Conservation (phyloP, 495 filamentous ascomycete genomes). For the Podospora fimiseda region DNA sequence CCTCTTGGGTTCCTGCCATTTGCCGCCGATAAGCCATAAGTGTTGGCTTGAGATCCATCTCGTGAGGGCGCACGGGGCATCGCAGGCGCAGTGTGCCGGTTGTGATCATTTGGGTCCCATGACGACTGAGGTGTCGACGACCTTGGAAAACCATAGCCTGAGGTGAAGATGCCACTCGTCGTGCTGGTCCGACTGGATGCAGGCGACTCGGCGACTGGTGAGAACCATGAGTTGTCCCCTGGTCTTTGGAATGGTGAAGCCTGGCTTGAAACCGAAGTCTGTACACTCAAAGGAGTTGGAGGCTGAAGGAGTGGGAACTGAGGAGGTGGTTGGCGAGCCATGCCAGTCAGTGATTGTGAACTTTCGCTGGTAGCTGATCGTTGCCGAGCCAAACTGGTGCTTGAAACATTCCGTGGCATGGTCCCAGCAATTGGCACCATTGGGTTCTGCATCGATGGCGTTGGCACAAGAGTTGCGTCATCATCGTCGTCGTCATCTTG, state of each 20-base stretch:
- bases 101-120: conserved; percentile 60
- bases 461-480: conserved; percentile 18
- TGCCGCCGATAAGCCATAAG: conserved; percentile 41
- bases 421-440: conserved; percentile 27
- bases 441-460: conserved; percentile 14
- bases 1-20: conserved; percentile 65
- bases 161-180: conserved; percentile 51
- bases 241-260: conserved; percentile 43
- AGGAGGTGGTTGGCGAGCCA: conserved; percentile 52
- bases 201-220: conserved; percentile 77
- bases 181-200: conserved; percentile 72
- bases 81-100: conserved; percentile 82
- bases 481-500: conserved; percentile 77
- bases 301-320: conserved; percentile 60
- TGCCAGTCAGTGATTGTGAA: conserved; percentile 40
- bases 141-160: conserved; percentile 68
- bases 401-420: conserved; percentile 74
- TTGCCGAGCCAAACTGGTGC: conserved; percentile 69
- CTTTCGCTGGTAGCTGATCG: conserved; percentile 75
- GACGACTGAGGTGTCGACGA: conserved; percentile 56
- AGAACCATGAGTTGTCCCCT: conserved; percentile 82
- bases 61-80: conserved; percentile 71
- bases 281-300: conserved; percentile 57
- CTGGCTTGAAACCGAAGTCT: conserved; percentile 53
- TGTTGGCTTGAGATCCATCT: conserved; percentile 58